phyloP scores from a whole-genome alignment of 768 basidiomycete species.

The Macrolepiota albuminosa region DNA sequence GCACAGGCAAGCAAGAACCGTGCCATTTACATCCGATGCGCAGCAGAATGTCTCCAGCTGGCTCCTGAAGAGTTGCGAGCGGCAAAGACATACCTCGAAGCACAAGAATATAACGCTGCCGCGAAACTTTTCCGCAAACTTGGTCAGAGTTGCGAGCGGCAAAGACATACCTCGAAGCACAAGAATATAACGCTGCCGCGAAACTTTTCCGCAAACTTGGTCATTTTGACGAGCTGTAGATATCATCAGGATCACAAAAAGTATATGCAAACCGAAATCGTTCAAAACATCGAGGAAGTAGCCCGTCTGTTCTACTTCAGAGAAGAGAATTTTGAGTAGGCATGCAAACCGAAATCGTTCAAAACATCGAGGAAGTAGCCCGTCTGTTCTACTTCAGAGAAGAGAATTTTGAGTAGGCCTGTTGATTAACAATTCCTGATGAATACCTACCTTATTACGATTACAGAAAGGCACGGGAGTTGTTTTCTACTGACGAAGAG shows the following conservation, averaged over 20 bases:
- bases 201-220: constrained; percentile 45
- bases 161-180: constrained; percentile 36
- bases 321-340: constrained; percentile 29
- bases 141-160: too few species aligned
- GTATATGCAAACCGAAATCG: constrained; percentile 26
- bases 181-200: constrained; percentile 40
- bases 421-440: background rate
- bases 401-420: constrained; percentile 28
- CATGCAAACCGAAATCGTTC: constrained; percentile 26
- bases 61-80: constrained; percentile 37
- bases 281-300: constrained; percentile 33
- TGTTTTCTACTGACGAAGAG: constrained; percentile 51
- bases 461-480: constrained; percentile 36
- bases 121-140: constrained; percentile 45
- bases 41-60: constrained; percentile 42
- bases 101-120: constrained; percentile 37
- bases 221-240: constrained; percentile 49
- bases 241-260: constrained; percentile 33
- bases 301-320: constrained; percentile 44
- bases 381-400: constrained; percentile 40
- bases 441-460: background rate
- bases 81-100: constrained; percentile 37
- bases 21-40: constrained; percentile 33
- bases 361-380: constrained; percentile 37
- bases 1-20: constrained; percentile 26